Evolutionary conservation across 148 eudicot species (phyloP).

Genomic region (Amaranthus hypochondriacus): DNA sequence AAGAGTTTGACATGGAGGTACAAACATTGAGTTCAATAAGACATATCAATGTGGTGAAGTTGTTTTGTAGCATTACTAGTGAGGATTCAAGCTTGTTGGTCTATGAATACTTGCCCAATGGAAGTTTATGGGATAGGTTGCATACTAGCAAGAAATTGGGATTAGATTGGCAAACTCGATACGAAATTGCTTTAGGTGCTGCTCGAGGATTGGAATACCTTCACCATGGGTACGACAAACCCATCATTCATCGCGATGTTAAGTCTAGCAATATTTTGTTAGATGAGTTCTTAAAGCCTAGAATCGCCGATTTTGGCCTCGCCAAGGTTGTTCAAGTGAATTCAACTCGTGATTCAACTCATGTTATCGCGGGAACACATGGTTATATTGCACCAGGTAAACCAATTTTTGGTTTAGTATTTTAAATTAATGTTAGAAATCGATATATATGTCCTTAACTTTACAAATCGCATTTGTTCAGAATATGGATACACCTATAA

Average conservation of each 20-base stretch:
- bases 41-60: slow-evolving; percentile 83
- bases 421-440: background rate
- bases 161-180: slow-evolving; percentile 73
- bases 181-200: slow-evolving; percentile 80
- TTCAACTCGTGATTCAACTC: slow-evolving; percentile 45
- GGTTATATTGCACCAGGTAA: slow-evolving; percentile 98
- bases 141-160: slow-evolving; percentile 42
- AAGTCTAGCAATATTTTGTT: slow-evolving; percentile 90
- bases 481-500: slow-evolving; percentile 84
- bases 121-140: slow-evolving; percentile 82
- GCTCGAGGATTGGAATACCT: slow-evolving; percentile 82
- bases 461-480: slow-evolving; percentile 29
- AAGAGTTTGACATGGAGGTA: slow-evolving; percentile 86
- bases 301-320: slow-evolving; percentile 93
- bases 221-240: slow-evolving; percentile 77
- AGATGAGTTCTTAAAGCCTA: slow-evolving; percentile 72
- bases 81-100: slow-evolving; percentile 91
- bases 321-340: slow-evolving; percentile 68
- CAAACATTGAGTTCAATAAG: slow-evolving; percentile 75
- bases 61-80: slow-evolving; percentile 79
- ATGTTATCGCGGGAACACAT: slow-evolving; percentile 73
- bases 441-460: no score
- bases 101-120: slow-evolving; percentile 82
- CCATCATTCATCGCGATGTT: slow-evolving; percentile 83
- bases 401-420: background rate